Base-by-base conservation (phyloP, 2,329 filamentous ascomycete genomes). In the Colletotrichum gigasporum region DNA sequence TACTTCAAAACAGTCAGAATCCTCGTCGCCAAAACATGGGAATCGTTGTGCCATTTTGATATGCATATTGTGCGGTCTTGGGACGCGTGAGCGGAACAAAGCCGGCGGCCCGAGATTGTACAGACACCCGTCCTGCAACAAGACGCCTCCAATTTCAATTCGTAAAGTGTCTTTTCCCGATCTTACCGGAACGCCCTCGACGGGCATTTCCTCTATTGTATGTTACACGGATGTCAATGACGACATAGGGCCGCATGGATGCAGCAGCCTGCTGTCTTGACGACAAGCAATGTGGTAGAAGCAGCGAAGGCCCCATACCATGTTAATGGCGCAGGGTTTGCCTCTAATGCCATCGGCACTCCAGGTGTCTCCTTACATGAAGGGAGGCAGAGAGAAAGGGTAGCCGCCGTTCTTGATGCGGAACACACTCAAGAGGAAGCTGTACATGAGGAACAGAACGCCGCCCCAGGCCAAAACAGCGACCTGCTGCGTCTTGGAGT, bases 361-460 rank as follows among this genome's bases (percentile, higher is more conserved):
- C 16, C 28, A 18, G 8, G n/a, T 47, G 20, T 26, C 51, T 51
- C 9, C 64, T 72, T 78, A 89, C 80, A 89, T 84, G 78, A 99
- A 98, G 10, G 96, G 96, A 58, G 96, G 96, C 66, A 99, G 85
- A 74, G 90, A 94, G 80, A 98, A 97, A 14, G 94, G 94, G 79
- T 99, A 99, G 22, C 93, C 93, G 32, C 90, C 89, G 75, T 98
- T 99, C 89, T 99, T 99, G 72, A 91, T 84, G 72, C 94, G 89
- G 86, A 99, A 99, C 67, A 97, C 84, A 79, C 92, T 97, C 69
- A 99, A 86, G 68, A 99, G 84, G 80, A 97, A 96, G 82, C 94
- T 97, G 83, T 98, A 98, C 80, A 94, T 88, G 68, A 91, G 80
- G 71, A 97, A 89, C 60, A 97, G 80, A 28, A 96, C 82, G 45